These are phyloP conservation scores for Tetraselmis chui DNA, from an alignment of 139 green algal species.

Conservation along the genomic window DNA sequence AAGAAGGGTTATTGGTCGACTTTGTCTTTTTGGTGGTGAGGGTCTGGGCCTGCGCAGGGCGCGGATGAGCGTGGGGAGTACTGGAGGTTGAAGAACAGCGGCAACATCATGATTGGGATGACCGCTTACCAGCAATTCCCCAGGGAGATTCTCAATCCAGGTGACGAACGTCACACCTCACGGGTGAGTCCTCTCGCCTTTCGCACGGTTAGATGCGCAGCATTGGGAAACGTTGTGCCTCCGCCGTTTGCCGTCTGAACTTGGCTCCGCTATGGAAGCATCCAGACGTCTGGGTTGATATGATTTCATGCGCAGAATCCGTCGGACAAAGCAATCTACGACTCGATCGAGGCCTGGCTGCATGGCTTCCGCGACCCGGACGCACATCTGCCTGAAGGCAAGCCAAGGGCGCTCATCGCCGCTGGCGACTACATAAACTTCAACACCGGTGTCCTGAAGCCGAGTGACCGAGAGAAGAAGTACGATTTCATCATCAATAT, in stretches of 20 bases:
- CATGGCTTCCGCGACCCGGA: conserved; percentile 20
- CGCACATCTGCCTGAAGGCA: conserved; percentile 8
- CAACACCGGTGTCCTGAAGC: conserved; percentile 11
- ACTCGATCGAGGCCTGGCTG: conserved; percentile 22
- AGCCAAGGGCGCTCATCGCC: conserved; percentile 17
- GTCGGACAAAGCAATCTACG: conserved; percentile 11
- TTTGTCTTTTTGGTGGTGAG: no score
- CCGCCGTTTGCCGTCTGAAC: no score
- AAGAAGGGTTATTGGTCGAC: no score
- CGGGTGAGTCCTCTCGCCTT: no score
- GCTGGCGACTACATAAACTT: conserved; percentile 24
- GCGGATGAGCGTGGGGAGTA: conserved; percentile 18
- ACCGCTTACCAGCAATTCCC: conserved; percentile 30
- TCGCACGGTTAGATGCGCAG: no score
- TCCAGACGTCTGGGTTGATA: no score
- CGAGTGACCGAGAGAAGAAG: conserved; percentile 12
- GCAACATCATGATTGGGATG: conserved; percentile 24
- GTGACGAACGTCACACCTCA: conserved; percentile 24
- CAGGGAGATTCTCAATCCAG: conserved; percentile 22
- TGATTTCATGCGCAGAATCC: not conserved
- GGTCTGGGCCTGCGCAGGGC: no score
- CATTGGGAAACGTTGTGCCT: no score
- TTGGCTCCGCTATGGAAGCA: no score
- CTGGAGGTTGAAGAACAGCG: conserved; percentile 21
- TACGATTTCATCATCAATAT: no score